A percentile compares a stretch with the other conserved stretches of the same genome.
Conservation (phyloP, 306 rosid genomes). For the Sicyos edulis region DNA sequence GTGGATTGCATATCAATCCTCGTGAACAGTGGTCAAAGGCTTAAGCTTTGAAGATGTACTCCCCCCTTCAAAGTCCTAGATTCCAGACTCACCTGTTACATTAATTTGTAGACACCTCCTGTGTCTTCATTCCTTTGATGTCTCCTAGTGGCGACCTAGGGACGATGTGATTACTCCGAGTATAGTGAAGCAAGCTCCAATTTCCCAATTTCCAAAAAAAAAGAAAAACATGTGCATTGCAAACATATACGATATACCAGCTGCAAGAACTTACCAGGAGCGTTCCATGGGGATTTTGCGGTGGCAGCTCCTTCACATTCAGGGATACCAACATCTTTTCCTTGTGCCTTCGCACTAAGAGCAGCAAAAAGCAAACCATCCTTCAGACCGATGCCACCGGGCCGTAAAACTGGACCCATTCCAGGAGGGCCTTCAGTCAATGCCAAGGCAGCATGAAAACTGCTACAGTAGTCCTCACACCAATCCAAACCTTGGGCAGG, state of each 20-base stretch:
- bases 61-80: too few relatives aligned
- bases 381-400: slow-evolving; percentile 92
- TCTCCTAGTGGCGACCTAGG: too few relatives aligned
- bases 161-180: too few relatives aligned
- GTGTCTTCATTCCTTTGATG: too few relatives aligned
- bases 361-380: slow-evolving; percentile 84
- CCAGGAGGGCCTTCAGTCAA: slow-evolving; percentile 98
- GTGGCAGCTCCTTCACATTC: slow-evolving; percentile 99
- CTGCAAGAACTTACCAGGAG: slow-evolving; percentile 58
- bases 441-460: slow-evolving; percentile 86
- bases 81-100: too few relatives aligned
- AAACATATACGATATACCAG: background rate
- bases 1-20: slow-evolving; percentile 34
- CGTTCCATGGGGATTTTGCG: slow-evolving; percentile 98
- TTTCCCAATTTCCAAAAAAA: too few relatives aligned
- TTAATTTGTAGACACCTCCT: too few relatives aligned
- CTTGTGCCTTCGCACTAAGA: slow-evolving; percentile 80
- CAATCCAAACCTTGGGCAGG: slow-evolving; percentile 89
- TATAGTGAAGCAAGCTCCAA: too few relatives aligned
- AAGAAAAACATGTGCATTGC: too few relatives aligned
- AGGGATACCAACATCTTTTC: slow-evolving; percentile 93
- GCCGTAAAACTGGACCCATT: slow-evolving; percentile 88
- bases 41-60: too few relatives aligned
- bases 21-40: too few relatives aligned
- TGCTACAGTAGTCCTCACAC: slow-evolving; percentile 90